Evolutionary conservation across 495 filamentous ascomycete species (phyloP).

Genomic region (Margaritispora aquatica): DNA sequence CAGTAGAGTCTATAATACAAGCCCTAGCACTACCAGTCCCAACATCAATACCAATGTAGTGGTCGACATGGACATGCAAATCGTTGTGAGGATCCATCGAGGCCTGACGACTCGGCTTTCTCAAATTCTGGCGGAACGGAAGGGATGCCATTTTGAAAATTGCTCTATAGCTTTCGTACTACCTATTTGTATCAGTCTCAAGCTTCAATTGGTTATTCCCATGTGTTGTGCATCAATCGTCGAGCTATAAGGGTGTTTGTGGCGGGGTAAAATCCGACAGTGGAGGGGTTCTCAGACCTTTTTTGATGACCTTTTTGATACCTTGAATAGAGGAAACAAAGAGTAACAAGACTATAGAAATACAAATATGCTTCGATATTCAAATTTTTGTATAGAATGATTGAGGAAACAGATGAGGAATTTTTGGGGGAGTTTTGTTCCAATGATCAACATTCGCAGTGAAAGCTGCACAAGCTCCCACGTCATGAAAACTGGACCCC

Average conservation of each 20-base stretch:
- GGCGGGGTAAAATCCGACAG: background rate
- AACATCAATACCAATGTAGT: slow-evolving; percentile 91
- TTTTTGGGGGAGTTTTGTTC: background rate
- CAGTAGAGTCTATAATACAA: slow-evolving; percentile 84
- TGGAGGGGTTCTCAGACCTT: background rate
- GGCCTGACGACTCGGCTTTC: slow-evolving; percentile 21
- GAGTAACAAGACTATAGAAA: too few relatives aligned
- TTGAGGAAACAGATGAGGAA: background rate
- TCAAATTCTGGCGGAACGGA: slow-evolving; percentile 19
- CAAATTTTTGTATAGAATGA: background rate
- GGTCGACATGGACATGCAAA: slow-evolving; percentile 28
- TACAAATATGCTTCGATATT: too few relatives aligned
- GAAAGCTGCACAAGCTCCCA: background rate
- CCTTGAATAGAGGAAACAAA: too few relatives aligned
- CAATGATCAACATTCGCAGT: background rate
- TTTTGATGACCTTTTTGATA: background rate
- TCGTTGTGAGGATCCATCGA: slow-evolving; percentile 25
- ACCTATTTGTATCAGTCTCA: background rate
- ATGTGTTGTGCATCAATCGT: background rate
- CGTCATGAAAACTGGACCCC: background rate
- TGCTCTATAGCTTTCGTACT: background rate
- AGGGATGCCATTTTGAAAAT: slow-evolving; percentile 17
- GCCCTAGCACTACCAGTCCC: slow-evolving; percentile 93
- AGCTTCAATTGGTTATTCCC: background rate
- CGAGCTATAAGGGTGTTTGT: background rate